These are phyloP conservation scores for Nakaseomyces nivariensis DNA, from an alignment of 1,139 yeast genomes.

Conservation along the genomic window DNA sequence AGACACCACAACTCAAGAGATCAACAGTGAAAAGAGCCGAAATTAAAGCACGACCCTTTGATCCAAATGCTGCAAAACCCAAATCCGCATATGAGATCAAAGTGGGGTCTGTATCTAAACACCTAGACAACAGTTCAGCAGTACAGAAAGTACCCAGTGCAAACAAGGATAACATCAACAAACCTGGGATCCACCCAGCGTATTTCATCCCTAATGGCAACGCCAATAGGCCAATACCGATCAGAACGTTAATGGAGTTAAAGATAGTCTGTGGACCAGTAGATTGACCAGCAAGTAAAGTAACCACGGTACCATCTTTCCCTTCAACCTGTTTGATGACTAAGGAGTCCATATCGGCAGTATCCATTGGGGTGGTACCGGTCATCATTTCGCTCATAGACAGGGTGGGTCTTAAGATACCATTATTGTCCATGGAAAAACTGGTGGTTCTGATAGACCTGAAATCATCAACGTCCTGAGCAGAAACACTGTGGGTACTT, in stretches of 20 bases:
- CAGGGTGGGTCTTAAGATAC: conserved; percentile 16
- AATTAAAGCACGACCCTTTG: conserved; percentile 50
- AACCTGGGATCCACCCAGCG: conserved; percentile 74
- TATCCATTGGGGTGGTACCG: conserved; percentile 13
- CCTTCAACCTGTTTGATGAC: conserved; percentile 60
- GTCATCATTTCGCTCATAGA: conserved; percentile 21
- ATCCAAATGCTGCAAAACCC: conserved; percentile 67
- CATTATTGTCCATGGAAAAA: conserved; percentile 19
- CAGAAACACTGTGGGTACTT: conserved; percentile 10
- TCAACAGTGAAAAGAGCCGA: conserved; percentile 69
- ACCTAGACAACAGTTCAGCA: conserved; percentile 53
- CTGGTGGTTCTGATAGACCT: conserved; percentile 25
- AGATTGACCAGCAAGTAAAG: conserved; percentile 73
- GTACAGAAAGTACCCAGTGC: conserved; percentile 60
- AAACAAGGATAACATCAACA: conserved; percentile 41
- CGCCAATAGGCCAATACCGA: conserved; percentile 81
- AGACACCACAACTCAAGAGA: conserved; percentile 66
- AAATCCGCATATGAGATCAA: conserved; percentile 84
- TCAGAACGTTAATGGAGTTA: conserved; percentile 74
- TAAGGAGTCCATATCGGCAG: conserved; percentile 32
- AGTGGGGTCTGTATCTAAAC: conserved; percentile 65
- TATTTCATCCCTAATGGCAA: conserved; percentile 70
- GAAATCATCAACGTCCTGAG: conserved; percentile 20
- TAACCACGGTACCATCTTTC: conserved; percentile 61
- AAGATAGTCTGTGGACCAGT: conserved; percentile 83